Base-by-base conservation (phyloP, 352 stramenopile genomes). In the Elongisporangium undulatum region DNA sequence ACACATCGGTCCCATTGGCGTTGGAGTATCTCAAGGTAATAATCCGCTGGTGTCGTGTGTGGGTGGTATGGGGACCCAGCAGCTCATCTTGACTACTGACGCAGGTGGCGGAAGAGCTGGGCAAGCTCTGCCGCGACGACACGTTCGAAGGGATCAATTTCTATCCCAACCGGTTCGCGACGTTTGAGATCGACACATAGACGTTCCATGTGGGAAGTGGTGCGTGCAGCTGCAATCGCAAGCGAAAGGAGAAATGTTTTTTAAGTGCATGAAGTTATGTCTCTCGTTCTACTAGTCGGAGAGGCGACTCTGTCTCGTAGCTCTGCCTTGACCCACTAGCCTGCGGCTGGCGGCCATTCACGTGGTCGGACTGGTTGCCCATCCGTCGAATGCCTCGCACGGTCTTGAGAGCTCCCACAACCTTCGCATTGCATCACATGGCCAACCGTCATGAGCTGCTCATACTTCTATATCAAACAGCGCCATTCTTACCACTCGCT, bases 101-200 rank as follows among this genome's bases (percentile, higher is more conserved):
- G 41, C 58, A 97, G 72, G 89, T 96, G 34, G 96, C 94, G 4
- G 97, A 99, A 70, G 71, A 95, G 55, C 76, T 94, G 34, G 95
- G 94, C 23, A 90, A 89, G 59, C 64, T 99, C 9, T 99, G 95
- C 76, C 86, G 97, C 57, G 97, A 99, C 71, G 92, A 97, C 55
- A 98, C 90, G 10, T 90, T 98, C 52, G 91, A 99, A 74, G 94
- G 92, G 0, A 89, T 86, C 16, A 92, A 96, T 63, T 99, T 98
- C 62, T 99, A 97, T 72, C 85, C 89, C 2, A 99, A 98, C 74
- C 73, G 68, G 5, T 98, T 98, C 71, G 72, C 74, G 39, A 26
- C 74, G 55, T 91, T 90, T 63, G 63, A 51, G 45, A 51, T 21
- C 51, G 51, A 19, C 23, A 52, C 49, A 19, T 49, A 24, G 50